Base-by-base conservation (phyloP, 75 land plant species). In the Chamaecyparis obtusa region DNA sequence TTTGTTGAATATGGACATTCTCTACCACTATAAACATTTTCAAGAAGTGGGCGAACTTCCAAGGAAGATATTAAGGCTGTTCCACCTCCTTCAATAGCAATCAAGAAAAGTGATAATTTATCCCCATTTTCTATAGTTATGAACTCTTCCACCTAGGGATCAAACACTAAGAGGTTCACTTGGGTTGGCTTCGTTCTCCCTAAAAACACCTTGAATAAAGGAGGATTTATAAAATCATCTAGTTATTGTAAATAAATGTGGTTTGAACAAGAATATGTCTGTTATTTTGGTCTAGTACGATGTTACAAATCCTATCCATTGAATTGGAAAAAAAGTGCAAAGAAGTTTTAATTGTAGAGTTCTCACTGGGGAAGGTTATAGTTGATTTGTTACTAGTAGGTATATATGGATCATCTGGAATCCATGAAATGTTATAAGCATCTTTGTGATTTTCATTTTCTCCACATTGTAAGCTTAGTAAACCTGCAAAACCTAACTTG, bases 131-230 rank as follows among this genome's bases (percentile, higher is more conserved):
- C 91, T 84, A 89, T 87, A 88, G 88, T 91, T 81, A 95, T 79
- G 54, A 94, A 87, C 84, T 95, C 96, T 87, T 95, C 95, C 27
- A 85, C 88, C 93, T 91, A 89, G 35, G 95, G 95, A 87, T 94
- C 95, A 85, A 74, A 80, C 1, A 14, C 21, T 36, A 87, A 71
- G 76, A 94, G 91, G 86, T 92, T 90, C 55, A 92, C 89, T 27
- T 85, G 90, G 43, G 87, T 55, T 67, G 85, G 83, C 21, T 87
- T 48, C 1, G 93, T 87, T 57, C 89, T 89, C 46, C 93, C 94
- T 55, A 93, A 90, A 60, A 90, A 91, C 54, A 91, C 92, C 43
- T 57, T 54, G 85, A 95, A 95, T 6, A 82, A 83, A 33, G 95
- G 95, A 37, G 96, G 91, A 57, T 77, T 85, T 1, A 16, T 71